Conservation (phyloP, 371 early-diverging fungal genomes). For the Smittium mucronatum region DNA sequence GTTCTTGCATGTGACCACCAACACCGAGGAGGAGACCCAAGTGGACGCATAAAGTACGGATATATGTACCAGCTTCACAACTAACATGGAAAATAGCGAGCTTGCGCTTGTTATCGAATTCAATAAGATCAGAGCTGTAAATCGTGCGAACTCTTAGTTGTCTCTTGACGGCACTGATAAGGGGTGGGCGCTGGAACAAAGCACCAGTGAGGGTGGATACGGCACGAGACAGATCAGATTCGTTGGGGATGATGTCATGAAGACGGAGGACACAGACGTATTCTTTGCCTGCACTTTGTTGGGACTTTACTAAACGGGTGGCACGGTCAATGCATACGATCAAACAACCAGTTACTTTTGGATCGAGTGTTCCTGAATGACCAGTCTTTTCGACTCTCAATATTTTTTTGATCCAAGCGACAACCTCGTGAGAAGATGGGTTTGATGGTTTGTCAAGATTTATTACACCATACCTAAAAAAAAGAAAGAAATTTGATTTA, state of each 20-base stretch:
- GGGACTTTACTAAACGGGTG: conserved; percentile 97
- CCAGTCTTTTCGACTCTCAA: conserved; percentile 98
- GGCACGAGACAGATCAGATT: conserved; percentile 69
- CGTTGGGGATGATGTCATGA: conserved; percentile 66
- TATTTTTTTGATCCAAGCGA: conserved; percentile 99
- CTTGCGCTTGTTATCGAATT: conserved; percentile 92
- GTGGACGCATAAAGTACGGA: conserved; percentile 98
- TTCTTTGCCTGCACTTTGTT: conserved; percentile 98
- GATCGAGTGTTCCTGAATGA: conserved; percentile 99
- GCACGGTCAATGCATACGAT: conserved; percentile 98
- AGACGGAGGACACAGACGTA: conserved; percentile 96
- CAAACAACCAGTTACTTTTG: conserved; percentile 98
- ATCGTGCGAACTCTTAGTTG: conserved; percentile 98
- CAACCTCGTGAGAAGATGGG: conserved; percentile 99
- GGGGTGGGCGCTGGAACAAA: conserved; percentile 98
- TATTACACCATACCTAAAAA: conserved; percentile 85
- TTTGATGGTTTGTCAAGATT: conserved; percentile 98
- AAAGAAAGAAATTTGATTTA: no score
- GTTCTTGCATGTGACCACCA: conserved; percentile 99
- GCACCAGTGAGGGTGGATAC: conserved; percentile 95
- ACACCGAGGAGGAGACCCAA: conserved; percentile 93
- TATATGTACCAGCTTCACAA: conserved; percentile 99
- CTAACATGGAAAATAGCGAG: conserved; percentile 95
- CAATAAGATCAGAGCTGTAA: conserved; percentile 88
- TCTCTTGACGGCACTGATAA: conserved; percentile 99